These are phyloP conservation scores for Berberis thunbergii DNA, from an alignment of 164 flowering plant species.

Conservation along the genomic window DNA sequence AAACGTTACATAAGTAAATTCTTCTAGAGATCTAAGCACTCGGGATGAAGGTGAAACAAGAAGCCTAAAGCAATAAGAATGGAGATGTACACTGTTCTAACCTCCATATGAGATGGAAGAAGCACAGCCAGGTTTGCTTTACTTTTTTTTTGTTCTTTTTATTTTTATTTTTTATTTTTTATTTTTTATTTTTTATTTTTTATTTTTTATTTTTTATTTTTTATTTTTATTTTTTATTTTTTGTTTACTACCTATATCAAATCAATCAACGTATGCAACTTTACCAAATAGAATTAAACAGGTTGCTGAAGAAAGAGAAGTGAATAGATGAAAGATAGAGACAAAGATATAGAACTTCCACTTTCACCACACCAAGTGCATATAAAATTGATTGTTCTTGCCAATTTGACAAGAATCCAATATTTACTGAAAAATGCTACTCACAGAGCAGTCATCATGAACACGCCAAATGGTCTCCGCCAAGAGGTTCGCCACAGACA, in stretches of 20 bases:
- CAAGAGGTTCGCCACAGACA: constrained; percentile 80
- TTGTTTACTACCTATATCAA: not conserved
- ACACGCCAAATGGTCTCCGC: constrained; percentile 95
- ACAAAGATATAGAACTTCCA: constrained; percentile 1
- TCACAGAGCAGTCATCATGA: constrained; percentile 95
- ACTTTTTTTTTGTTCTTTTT: not conserved
- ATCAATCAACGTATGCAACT: not conserved
- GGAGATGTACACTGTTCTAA: not conserved
- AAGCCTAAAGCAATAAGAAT: not conserved
- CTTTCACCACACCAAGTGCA: constrained; percentile 6
- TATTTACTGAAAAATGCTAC: constrained; percentile 47
- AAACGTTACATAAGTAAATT: not conserved
- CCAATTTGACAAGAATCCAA: not conserved
- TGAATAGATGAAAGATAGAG: not conserved
- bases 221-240: not conserved
- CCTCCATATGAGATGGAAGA: not conserved
- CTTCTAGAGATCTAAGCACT: not conserved
- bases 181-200: no score
- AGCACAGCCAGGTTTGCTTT: not conserved
- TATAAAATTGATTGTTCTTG: not conserved
- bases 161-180: not conserved
- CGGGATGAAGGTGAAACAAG: not conserved
- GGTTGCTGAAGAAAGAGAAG: constrained; percentile 6
- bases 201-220: no score
- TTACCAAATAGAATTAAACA: not conserved